A percentile compares a stretch with the other conserved stretches of the same genome.
Conservation (phyloP, 2,329 filamentous ascomycete genomes). For the Lasiodiplodia hormozganensis region DNA sequence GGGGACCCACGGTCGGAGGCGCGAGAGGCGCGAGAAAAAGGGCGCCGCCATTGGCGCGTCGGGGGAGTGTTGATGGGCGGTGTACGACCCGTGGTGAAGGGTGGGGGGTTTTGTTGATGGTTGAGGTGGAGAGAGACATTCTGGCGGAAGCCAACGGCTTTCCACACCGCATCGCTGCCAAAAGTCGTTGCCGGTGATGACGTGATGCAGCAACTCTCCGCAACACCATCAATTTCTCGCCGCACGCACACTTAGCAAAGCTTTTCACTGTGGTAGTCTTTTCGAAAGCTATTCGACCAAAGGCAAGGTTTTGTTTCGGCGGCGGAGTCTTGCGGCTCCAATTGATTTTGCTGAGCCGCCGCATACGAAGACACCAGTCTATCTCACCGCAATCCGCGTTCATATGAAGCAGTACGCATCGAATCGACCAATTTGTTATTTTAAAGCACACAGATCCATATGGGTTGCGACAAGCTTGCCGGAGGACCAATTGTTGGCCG, state of each 20-base stretch:
- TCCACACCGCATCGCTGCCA: background rate
- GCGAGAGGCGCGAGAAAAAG: background rate
- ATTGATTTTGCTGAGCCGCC: background rate
- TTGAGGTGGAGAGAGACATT: background rate
- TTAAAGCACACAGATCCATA: background rate
- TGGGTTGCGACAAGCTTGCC: background rate
- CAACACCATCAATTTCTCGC: background rate
- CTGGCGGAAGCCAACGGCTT: background rate
- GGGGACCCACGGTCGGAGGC: background rate
- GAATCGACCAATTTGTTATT: background rate
- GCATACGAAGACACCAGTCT: background rate
- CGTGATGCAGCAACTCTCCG: background rate
- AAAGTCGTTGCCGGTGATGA: slow-evolving; percentile 4
- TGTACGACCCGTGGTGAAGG: background rate
- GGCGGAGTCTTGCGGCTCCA: too few relatives aligned
- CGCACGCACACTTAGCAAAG: background rate
- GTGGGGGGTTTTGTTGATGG: slow-evolving; percentile 1
- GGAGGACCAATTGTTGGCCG: background rate
- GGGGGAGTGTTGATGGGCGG: background rate
- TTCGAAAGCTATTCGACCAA: too few relatives aligned
- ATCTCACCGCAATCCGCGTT: background rate
- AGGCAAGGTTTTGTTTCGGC: background rate
- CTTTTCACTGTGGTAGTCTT: background rate
- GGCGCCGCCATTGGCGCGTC: slow-evolving; percentile 7
- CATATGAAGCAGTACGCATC: background rate